A percentile compares a stretch with the other conserved stretches of the same genome.
Evolutionary conservation across 176 grass and related monocot genomes (phyloP).

Genomic region (Miscanthus lutarioriparius): DNA sequence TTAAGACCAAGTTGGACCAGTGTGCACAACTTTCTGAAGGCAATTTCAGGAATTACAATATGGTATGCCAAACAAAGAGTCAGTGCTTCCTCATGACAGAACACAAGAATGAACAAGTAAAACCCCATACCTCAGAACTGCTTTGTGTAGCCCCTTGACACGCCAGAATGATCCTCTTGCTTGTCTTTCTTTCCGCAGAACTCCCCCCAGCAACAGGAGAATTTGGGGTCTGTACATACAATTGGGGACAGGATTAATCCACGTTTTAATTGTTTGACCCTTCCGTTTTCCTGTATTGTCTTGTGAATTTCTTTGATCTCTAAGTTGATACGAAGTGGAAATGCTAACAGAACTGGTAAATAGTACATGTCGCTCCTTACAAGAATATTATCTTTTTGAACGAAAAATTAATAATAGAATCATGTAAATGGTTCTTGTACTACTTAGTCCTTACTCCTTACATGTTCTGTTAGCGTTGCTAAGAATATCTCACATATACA

Average conservation of each 20-base stretch:
- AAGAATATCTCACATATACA: too few species aligned
- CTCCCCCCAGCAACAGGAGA: conserved; percentile 59
- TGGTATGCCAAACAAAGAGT: background rate
- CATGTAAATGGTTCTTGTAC: background rate
- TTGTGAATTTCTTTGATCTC: background rate
- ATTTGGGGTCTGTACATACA: conserved; percentile 73
- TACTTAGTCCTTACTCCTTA: background rate
- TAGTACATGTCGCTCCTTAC: background rate
- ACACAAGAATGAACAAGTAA: background rate
- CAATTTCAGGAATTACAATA: background rate
- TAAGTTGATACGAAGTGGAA: conserved; percentile 7
- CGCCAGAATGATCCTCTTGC: conserved; percentile 73
- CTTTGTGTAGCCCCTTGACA: conserved; percentile 77
- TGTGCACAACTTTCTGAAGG: background rate
- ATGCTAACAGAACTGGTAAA: background rate
- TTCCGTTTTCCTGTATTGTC: background rate
- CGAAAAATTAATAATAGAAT: background rate
- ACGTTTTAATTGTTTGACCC: conserved; percentile 2
- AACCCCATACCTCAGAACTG: conserved; percentile 55
- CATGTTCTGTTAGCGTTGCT: background rate
- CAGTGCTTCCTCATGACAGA: background rate
- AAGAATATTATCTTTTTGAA: background rate
- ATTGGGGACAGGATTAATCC: conserved; percentile 6
- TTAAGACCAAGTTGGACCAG: background rate
- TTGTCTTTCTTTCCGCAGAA: conserved; percentile 72